Conservation (phyloP, 768 basidiomycete genomes). For the Chlorophyllum brunneum region DNA sequence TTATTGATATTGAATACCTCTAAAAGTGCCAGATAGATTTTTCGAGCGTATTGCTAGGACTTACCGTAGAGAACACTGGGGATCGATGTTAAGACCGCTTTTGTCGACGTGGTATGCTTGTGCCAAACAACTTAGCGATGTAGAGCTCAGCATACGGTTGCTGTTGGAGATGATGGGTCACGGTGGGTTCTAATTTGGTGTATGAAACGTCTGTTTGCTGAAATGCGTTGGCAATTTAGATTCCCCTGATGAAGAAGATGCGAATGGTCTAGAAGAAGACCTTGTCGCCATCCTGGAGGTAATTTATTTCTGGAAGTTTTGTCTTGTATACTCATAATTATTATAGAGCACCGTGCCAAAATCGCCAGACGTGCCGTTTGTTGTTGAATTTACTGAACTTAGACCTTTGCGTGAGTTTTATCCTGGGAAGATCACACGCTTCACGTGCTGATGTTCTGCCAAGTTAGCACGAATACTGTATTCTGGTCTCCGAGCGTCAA, state of each 20-base stretch:
- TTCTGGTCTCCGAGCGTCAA: conserved; percentile 71
- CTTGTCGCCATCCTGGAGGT: conserved; percentile 73
- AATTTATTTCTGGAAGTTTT: conserved; percentile 7
- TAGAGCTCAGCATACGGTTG: conserved; percentile 72
- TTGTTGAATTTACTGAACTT: conserved; percentile 61
- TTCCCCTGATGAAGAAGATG: conserved; percentile 40
- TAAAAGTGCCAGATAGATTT: conserved; percentile 53
- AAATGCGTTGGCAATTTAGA: conserved; percentile 22
- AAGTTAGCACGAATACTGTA: conserved; percentile 62
- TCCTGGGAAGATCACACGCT: conserved; percentile 7
- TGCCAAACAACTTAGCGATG: conserved; percentile 72
- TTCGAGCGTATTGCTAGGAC: conserved; percentile 90
- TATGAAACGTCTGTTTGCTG: not conserved
- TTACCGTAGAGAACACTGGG: conserved; percentile 86
- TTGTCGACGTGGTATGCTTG: conserved; percentile 80
- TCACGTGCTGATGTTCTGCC: conserved; percentile 4
- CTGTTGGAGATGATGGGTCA: conserved; percentile 81
- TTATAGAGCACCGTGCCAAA: conserved; percentile 69
- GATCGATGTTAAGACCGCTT: conserved; percentile 66
- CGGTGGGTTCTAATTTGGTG: conserved; percentile 38
- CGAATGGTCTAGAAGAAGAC: conserved; percentile 59
- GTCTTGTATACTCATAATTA: not conserved
- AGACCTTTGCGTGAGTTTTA: conserved; percentile 53
- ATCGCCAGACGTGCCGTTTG: conserved; percentile 47
- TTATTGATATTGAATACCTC: not conserved